phyloP scores from a whole-genome alignment of 768 basidiomycete genomes.

The Boletus tomentosulus region DNA sequence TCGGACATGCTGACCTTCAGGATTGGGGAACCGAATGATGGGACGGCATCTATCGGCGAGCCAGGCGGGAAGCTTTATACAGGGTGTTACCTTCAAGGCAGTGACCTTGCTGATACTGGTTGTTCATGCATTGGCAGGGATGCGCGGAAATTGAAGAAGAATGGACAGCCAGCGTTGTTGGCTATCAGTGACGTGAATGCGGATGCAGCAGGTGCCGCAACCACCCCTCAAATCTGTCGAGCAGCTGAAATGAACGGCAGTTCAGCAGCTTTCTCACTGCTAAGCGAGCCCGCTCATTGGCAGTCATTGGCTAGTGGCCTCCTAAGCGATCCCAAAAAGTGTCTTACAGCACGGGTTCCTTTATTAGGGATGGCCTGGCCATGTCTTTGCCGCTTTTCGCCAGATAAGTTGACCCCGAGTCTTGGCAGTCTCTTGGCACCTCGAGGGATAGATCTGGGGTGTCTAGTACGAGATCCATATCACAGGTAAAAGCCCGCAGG shows the following conservation, averaged over 20 bases:
- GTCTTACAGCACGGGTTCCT: no score
- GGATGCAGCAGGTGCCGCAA: neutral
- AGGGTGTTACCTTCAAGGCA: slow-evolving; percentile 1
- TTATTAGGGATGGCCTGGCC: no score
- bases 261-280: no score
- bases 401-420: no score
- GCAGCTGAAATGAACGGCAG: no score
- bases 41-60: neutral
- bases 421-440: neutral
- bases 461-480: neutral
- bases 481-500: neutral
- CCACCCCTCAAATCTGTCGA: no score
- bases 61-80: slow-evolving; percentile 12
- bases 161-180: neutral
- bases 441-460: neutral
- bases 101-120: neutral
- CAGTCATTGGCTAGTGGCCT: no score
- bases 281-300: no score
- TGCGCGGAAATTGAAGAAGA: slow-evolving; percentile 8
- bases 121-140: neutral
- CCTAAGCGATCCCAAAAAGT: no score
- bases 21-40: neutral
- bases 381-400: no score
- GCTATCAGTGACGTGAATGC: neutral
- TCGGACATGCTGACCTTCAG: slow-evolving; percentile 10